Percentiles rank a stretch among this genome's conserved stretches.
phyloP scores from a whole-genome alignment of 495 filamentous ascomycete genomes.

The Penicillium verhagenii region DNA sequence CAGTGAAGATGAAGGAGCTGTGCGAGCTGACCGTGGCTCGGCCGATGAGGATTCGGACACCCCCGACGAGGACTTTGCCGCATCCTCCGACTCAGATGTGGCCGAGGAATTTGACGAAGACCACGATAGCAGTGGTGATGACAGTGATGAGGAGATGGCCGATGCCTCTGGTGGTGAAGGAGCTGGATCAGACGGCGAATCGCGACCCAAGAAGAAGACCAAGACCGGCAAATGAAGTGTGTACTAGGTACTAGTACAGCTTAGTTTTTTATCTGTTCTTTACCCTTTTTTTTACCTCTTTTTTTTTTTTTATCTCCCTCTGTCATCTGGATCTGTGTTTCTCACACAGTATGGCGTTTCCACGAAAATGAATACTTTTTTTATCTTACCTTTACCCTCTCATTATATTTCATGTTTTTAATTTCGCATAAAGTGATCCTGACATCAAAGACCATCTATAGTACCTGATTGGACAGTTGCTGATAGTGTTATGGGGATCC shows the following conservation, averaged over 20 bases:
- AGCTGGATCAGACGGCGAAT: constrained; percentile 40
- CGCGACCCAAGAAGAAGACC: constrained; percentile 69
- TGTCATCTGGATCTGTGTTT: background rate
- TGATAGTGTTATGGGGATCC: too few species aligned
- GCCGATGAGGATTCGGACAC: constrained; percentile 96
- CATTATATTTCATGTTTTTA: too few species aligned
- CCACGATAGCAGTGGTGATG: constrained; percentile 78
- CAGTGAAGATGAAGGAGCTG: constrained; percentile 75
- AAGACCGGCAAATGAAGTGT: constrained; percentile 50
- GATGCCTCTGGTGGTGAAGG: constrained; percentile 56
- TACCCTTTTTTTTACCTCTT: constrained; percentile 1
- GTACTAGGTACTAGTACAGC: too few species aligned
- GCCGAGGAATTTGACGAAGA: constrained; percentile 93
- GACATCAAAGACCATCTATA: too few species aligned
- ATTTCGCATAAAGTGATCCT: too few species aligned
- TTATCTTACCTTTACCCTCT: too few species aligned
- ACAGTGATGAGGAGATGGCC: constrained; percentile 63
- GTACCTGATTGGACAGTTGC: too few species aligned
- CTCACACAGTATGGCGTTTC: background rate
- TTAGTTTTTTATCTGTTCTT: constrained; percentile 15
- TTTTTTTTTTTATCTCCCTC: background rate
- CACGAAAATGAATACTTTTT: background rate
- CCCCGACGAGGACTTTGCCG: constrained; percentile 93
- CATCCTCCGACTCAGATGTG: constrained; percentile 87
- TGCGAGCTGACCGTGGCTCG: constrained; percentile 76